Evolutionary conservation across 768 basidiomycete genomes (phyloP).

Genomic region (Hydnum rufescens): DNA sequence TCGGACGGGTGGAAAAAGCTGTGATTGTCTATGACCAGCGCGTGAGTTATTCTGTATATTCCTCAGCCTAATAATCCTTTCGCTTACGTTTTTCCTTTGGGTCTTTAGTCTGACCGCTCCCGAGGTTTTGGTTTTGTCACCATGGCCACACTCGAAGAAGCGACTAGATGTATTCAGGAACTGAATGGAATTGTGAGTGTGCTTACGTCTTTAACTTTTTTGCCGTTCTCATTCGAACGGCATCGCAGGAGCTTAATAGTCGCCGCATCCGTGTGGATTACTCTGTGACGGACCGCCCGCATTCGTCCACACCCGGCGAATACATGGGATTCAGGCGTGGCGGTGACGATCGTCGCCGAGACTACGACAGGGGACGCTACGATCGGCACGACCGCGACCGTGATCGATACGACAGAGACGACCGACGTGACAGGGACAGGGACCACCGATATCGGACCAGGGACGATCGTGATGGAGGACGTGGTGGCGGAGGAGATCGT

Average conservation of each 20-base stretch:
- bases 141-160: conserved; percentile 80
- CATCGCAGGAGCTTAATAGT: conserved; percentile 67
- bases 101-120: conserved; percentile 61
- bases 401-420: conserved; percentile 20
- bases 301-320: conserved; percentile 91
- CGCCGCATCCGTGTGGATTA: conserved; percentile 94
- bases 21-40: conserved; percentile 93
- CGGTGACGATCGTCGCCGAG: conserved; percentile 24
- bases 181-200: conserved; percentile 74
- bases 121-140: conserved; percentile 97
- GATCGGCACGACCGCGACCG: conserved; percentile 22
- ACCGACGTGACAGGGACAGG: conserved; percentile 16
- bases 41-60: conserved; percentile 29
- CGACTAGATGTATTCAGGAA: conserved; percentile 67
- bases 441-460: conserved; percentile 20
- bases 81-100: conserved; percentile 16
- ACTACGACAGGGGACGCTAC: conserved; percentile 21
- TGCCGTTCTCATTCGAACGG: not conserved
- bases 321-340: conserved; percentile 82
- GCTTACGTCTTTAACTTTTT: not conserved
- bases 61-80: conserved; percentile 3
- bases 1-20: conserved; percentile 83
- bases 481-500: conserved; percentile 9
- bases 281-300: conserved; percentile 82
- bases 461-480: conserved; percentile 13